Conservation (phyloP, 768 basidiomycete genomes). For the Mycena rosella region DNA sequence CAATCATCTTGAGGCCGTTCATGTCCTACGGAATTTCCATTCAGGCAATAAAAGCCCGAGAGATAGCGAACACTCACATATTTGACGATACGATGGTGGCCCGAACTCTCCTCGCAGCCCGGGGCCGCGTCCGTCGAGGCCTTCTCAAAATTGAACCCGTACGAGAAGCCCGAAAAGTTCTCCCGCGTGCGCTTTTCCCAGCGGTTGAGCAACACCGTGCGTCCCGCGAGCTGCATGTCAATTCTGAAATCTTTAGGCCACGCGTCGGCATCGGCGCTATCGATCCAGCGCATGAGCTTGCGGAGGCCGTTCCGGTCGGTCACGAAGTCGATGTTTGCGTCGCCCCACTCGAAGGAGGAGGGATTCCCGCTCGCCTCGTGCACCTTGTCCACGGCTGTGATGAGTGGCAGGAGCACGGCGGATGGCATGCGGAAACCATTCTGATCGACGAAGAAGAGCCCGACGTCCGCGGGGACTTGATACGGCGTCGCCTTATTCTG, state of each 20-base stretch:
- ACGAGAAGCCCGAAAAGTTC: constrained; percentile 55
- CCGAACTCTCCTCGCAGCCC: constrained; percentile 64
- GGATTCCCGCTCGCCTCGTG: constrained; percentile 32
- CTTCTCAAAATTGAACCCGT: constrained; percentile 73
- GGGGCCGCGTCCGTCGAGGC: constrained; percentile 61
- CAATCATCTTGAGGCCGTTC: constrained; percentile 67
- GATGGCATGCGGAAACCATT: constrained; percentile 62
- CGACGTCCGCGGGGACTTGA: constrained; percentile 66
- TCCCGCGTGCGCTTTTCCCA: constrained; percentile 62
- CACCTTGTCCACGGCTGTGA: constrained; percentile 59
- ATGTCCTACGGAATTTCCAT: constrained; percentile 57
- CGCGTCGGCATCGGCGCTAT: constrained; percentile 57
- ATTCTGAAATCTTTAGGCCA: constrained; percentile 71
- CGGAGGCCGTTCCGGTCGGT: constrained; percentile 68
- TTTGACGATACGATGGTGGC: constrained; percentile 72
- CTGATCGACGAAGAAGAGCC: constrained; percentile 66
- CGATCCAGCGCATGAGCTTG: constrained; percentile 63
- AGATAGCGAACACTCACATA: constrained; percentile 62
- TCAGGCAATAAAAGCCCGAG: no score
- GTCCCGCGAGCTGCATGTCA: constrained; percentile 74
- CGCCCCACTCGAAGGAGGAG: constrained; percentile 51
- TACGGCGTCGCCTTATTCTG: constrained; percentile 60
- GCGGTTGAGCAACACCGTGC: constrained; percentile 72
- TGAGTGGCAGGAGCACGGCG: constrained; percentile 56
- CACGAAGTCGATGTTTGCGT: constrained; percentile 55